These are phyloP conservation scores for Beauveria brongniartii DNA, from an alignment of 2,329 filamentous ascomycete species.

Conservation along the genomic window DNA sequence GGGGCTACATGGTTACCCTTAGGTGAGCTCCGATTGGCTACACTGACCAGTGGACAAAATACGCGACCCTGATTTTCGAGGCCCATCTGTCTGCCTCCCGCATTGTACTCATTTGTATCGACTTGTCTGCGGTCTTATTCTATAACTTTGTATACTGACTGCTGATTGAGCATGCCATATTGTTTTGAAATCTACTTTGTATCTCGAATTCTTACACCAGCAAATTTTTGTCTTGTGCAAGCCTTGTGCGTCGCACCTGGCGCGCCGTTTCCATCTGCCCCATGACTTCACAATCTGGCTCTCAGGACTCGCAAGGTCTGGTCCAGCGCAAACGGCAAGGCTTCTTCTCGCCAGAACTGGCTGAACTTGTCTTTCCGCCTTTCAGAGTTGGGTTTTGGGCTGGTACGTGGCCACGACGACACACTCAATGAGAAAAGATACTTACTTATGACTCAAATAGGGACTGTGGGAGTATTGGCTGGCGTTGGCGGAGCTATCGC, in stretches of 20 bases:
- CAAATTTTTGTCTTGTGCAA: background rate
- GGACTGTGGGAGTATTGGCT: slow-evolving; percentile 51
- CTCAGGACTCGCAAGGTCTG: slow-evolving; percentile 15
- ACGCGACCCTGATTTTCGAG: slow-evolving; percentile 8
- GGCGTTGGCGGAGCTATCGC: slow-evolving; percentile 67
- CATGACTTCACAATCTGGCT: slow-evolving; percentile 14
- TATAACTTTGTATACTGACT: background rate
- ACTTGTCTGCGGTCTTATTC: background rate
- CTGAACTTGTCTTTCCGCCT: slow-evolving; percentile 40
- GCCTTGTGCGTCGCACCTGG: background rate
- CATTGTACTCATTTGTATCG: background rate
- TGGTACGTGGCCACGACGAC: slow-evolving; percentile 33
- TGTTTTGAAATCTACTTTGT: background rate
- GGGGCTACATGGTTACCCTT: too few species aligned
- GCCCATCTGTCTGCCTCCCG: background rate
- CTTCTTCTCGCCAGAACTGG: slow-evolving; percentile 34
- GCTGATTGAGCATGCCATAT: background rate
- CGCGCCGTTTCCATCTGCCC: background rate
- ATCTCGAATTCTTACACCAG: background rate
- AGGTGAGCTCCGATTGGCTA: too few species aligned
- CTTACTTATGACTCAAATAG: slow-evolving; percentile 27
- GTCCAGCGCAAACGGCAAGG: slow-evolving; percentile 24
- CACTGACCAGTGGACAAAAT: background rate
- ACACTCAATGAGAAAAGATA: background rate
- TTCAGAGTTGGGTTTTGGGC: slow-evolving; percentile 51